These are phyloP conservation scores for Salvia sclarea DNA, from an alignment of 305 asterid species.

Conservation along the genomic window DNA sequence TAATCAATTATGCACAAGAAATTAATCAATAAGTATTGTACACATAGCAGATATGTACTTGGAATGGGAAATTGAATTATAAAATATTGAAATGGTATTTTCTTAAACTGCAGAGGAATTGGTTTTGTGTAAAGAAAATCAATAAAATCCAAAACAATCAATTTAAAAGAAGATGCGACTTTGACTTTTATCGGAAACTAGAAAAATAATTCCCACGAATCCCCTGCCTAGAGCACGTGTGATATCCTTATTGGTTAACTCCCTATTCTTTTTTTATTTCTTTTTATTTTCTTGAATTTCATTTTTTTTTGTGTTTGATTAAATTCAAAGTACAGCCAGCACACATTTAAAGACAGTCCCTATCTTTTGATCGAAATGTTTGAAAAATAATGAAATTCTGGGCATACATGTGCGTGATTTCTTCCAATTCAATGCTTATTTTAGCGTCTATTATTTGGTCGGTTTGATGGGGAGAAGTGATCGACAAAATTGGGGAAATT, in stretches of 20 bases:
- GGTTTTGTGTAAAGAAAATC: too few relatives aligned
- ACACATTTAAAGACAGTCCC: slow-evolving; percentile 25
- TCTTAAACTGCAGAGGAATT: too few relatives aligned
- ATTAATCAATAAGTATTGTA: too few relatives aligned
- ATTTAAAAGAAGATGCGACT: background rate
- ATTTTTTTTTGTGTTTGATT: background rate
- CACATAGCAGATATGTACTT: too few relatives aligned
- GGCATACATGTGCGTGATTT: slow-evolving; percentile 1
- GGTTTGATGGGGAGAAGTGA: slow-evolving; percentile 27
- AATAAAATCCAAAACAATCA: too few relatives aligned
- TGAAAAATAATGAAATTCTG: background rate
- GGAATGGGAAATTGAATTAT: too few relatives aligned
- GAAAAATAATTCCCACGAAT: background rate
- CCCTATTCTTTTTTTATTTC: background rate
- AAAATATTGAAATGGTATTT: too few relatives aligned
- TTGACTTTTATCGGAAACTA: background rate
- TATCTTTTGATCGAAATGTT: slow-evolving; percentile 13
- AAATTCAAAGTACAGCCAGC: slow-evolving; percentile 13
- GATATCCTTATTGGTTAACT: background rate
- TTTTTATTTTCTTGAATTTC: background rate
- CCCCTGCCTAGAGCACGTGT: slow-evolving; percentile 17
- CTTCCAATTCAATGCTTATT: slow-evolving; percentile 13
- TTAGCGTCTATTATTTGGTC: slow-evolving; percentile 8
- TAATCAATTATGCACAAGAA: too few relatives aligned
- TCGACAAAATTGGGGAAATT: slow-evolving; percentile 18